Conservation (phyloP, 73 alveolate genomes). For the Effrenium voratum region DNA sequence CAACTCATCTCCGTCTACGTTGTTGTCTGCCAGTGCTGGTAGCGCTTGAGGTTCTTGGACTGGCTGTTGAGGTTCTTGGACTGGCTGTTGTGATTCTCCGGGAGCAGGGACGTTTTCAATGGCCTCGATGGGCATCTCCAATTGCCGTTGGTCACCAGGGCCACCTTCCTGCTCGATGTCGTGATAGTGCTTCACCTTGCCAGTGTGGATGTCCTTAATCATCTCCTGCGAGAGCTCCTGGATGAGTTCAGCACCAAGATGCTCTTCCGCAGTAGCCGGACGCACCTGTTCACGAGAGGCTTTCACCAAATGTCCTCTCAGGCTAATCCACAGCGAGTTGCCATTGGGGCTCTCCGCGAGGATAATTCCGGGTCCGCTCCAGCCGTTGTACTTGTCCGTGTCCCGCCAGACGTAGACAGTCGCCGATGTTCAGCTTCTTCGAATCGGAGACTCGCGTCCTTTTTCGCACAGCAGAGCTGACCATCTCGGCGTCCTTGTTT, state of each 20-base stretch:
- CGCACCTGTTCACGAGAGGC: constrained; percentile 8
- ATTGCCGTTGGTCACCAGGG: background rate
- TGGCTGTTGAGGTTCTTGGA: too few relatives aligned
- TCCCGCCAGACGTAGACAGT: constrained; percentile 23
- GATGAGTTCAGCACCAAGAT: background rate
- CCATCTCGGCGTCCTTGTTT: background rate
- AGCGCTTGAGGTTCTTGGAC: too few relatives aligned
- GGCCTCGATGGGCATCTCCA: background rate
- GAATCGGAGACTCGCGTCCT: background rate
- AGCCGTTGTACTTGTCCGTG: background rate
- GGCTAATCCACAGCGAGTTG: background rate
- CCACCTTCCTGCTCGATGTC: background rate
- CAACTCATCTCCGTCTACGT: too few relatives aligned
- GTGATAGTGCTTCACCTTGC: background rate
- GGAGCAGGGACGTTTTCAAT: too few relatives aligned
- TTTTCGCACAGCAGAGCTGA: background rate
- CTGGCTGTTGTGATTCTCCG: too few relatives aligned
- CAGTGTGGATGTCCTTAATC: background rate
- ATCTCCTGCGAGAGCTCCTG: constrained; percentile 1
- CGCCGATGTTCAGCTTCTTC: background rate
- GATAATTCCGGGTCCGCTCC: constrained; percentile 34
- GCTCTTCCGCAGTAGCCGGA: constrained; percentile 5
- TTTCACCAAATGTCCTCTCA: constrained; percentile 13
- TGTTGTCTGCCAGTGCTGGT: too few relatives aligned
- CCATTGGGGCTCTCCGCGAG: background rate